Conservation (phyloP, 2,329 filamentous ascomycete species). For the Xylariaceae sp. region DNA sequence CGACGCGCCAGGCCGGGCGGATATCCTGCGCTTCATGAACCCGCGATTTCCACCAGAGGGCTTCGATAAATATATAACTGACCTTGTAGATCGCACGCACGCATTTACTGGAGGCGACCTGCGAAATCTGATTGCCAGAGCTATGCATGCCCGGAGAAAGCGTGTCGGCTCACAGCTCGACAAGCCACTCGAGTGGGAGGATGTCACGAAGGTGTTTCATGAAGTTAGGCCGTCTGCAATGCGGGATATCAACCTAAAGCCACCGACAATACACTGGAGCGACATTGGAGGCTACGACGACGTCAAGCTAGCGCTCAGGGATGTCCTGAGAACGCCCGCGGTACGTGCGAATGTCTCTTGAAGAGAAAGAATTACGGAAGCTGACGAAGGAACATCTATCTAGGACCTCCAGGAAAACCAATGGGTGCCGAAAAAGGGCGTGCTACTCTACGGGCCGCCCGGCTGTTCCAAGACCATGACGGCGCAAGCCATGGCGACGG, state of each 20-base stretch:
- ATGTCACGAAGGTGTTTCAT: slow-evolving; percentile 61
- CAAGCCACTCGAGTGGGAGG: slow-evolving; percentile 33
- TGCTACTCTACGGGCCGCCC: slow-evolving; percentile 85
- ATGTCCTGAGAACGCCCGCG: slow-evolving; percentile 38
- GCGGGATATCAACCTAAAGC: slow-evolving; percentile 83
- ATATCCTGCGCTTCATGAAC: slow-evolving; percentile 63
- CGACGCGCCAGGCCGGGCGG: slow-evolving; percentile 61
- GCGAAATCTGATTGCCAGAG: slow-evolving; percentile 53
- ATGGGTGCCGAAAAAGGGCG: slow-evolving; percentile 65
- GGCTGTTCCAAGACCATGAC: slow-evolving; percentile 93
- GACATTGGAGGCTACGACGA: slow-evolving; percentile 82
- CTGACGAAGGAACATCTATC: slow-evolving; percentile 19
- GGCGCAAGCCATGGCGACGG: slow-evolving; percentile 85
- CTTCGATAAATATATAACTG: slow-evolving; percentile 47
- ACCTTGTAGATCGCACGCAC: slow-evolving; percentile 70
- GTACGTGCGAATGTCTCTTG: slow-evolving; percentile 22
- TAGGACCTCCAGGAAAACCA: slow-evolving; percentile 32
- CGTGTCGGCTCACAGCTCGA: slow-evolving; percentile 16
- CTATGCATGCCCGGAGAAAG: slow-evolving; percentile 30
- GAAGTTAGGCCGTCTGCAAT: slow-evolving; percentile 77
- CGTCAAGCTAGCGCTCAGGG: slow-evolving; percentile 59
- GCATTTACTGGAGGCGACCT: slow-evolving; percentile 82
- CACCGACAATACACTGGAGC: slow-evolving; percentile 76
- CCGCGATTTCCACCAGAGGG: slow-evolving; percentile 42
- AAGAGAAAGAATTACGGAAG: neutral